Base-by-base conservation (phyloP, 306 rosid genomes). In the Hylodesmum podocarpum region DNA sequence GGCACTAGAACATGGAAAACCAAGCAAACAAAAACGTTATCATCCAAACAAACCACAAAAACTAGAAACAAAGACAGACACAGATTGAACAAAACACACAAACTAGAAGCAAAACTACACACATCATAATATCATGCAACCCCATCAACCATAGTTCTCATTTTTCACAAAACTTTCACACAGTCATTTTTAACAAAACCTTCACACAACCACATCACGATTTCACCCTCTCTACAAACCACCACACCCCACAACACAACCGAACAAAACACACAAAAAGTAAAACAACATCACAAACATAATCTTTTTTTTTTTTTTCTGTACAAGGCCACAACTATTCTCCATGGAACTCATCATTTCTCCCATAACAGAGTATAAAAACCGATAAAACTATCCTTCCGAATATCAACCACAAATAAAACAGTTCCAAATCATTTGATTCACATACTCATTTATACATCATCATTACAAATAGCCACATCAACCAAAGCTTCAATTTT, bases 1-100 rank as follows among this genome's bases (percentile, higher is more conserved):
- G 97, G 73, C 93, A 91, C 95, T 93, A 74, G 46, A 53, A 33
- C 15, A 18, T 50, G 1, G 1, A 75, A 80, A n/a, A 44, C 29
- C 74, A 83, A 15, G 14, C 63, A 25, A 10, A 64, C 44, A 44
- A 34, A 25, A 55, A 57, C 6, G 6, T 15, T 57, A 24, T 33
- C 27, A 63, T 27, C 6, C 40, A 57, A 70, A 70, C 16, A 27
- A 46, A 27, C 29, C 6, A 16, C 18, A 49, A 39, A 54, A 78
- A 18, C 61, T 19, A 6, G 9, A 54, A 53, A 77, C 10, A 10
- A 54, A 66, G 2, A n/a, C 37, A 28, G 1, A 67, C 8, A 71
- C 50, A 34, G 8, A 46, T 8, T 21, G n/a, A 44, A 75, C 8
- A 18, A 49, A 13, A 40, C 28, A 37, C 21, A 44, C 4, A 58